Evolutionary conservation across 371 early-diverging fungal genomes (phyloP).

Genomic region (Nosema granulosis): DNA sequence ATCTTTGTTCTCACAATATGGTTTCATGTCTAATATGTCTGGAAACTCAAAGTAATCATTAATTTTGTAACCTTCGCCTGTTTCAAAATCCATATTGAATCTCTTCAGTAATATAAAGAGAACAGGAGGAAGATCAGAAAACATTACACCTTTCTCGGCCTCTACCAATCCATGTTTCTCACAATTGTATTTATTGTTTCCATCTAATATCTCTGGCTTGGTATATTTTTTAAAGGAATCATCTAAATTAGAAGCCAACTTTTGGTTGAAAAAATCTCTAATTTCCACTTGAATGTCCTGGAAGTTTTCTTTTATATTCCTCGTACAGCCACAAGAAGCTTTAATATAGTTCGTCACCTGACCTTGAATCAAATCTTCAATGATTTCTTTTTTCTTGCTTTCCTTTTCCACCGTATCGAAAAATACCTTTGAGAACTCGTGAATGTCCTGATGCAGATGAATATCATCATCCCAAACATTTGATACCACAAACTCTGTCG

Average conservation of each 20-base stretch:
- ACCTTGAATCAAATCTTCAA: slow-evolving; percentile 62
- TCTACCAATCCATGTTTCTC: slow-evolving; percentile 88
- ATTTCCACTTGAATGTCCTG: slow-evolving; percentile 63
- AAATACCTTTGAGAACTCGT: slow-evolving; percentile 66
- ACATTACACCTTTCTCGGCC: slow-evolving; percentile 88
- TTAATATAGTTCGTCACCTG: slow-evolving; percentile 44
- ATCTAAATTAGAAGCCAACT: slow-evolving; percentile 68
- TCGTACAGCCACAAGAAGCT: slow-evolving; percentile 59
- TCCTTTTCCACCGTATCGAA: slow-evolving; percentile 66
- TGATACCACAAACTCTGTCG: slow-evolving; percentile 23
- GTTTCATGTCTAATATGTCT: slow-evolving; percentile 71
- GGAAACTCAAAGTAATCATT: slow-evolving; percentile 96
- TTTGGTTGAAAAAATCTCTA: slow-evolving; percentile 32
- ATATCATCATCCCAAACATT: slow-evolving; percentile 48
- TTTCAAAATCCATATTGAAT: slow-evolving; percentile 80
- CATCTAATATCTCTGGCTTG: slow-evolving; percentile 73
- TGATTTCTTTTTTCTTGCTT: slow-evolving; percentile 47
- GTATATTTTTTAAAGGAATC: slow-evolving; percentile 84
- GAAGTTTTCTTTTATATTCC: slow-evolving; percentile 62
- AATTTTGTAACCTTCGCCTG: slow-evolving; percentile 68
- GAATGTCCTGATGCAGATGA: slow-evolving; percentile 66
- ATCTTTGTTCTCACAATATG: slow-evolving; percentile 15
- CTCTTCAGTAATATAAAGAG: slow-evolving; percentile 91
- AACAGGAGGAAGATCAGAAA: slow-evolving; percentile 85
- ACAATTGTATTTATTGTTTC: slow-evolving; percentile 80